Base-by-base conservation (phyloP, 2,329 filamentous ascomycete genomes). In the Clathrospora elynae region DNA sequence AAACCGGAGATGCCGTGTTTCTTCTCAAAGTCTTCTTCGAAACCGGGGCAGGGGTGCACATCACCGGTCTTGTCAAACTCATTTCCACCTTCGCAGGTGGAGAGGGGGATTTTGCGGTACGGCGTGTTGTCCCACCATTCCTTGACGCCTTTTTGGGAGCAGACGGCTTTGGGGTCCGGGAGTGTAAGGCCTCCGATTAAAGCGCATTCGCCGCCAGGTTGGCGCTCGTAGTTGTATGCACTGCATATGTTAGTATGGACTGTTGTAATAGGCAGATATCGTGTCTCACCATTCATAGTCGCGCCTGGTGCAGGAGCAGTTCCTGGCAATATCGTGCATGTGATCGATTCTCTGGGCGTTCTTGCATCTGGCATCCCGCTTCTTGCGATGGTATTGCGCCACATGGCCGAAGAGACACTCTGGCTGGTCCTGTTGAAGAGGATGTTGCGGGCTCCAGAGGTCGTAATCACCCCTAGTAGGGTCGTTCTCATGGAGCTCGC, bases 351-450 rank as follows among this genome's bases (percentile, higher is more conserved):
- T 81, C 66, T 81, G 80, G 36, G 86, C 84, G 61, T 96, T 96
- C 77, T 85, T 96, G 75, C 93, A 99, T 33, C 86, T 74, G 13
- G 79, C 77, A 11, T 85, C 83, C n/a, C 78, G 72, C 71, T 87
- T 91, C 80, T 97, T 99, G 67, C 93, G 88, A 61, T 95, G 82
- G 63, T 96, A 99, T 63, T 88, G 82, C 19, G 91, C 84, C 44
- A 88, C 81, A 66, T 97, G 95, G 1, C 93, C 93, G 62, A 99
- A 99, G 2, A 99, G 78, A 70, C 93, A 99, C 56, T 91, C 83
- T 48, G 87, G 77, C 6, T 87, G 74, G 53, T 87, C 62, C 81
- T 90, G 83, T 51, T 90, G 78, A 47, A 85, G 74, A 2, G 93
- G 93, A 67, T 97, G 93, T 59, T 83, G 84, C 2, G 93, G 92